Conservation (phyloP, 495 filamentous ascomycete genomes). For the Diplogelasinospora grovesii region DNA sequence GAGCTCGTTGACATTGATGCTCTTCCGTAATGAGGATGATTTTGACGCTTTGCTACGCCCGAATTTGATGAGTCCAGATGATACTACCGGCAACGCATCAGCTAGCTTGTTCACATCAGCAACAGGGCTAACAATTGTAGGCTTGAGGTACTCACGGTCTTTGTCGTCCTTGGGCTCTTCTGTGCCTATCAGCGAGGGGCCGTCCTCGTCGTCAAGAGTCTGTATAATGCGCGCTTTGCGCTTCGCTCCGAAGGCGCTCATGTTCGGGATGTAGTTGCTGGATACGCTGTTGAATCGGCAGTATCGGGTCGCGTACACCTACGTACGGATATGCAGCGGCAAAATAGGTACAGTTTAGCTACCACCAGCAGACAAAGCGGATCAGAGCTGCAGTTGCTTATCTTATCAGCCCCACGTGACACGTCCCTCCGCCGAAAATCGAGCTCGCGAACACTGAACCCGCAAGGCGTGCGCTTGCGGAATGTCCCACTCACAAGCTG, state of each 20-base stretch:
- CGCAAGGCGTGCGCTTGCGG: no score
- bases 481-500: no score
- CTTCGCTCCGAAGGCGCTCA: slow-evolving; percentile 58
- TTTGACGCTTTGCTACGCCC: slow-evolving; percentile 40
- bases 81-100: slow-evolving; percentile 29
- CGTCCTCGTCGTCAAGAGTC: slow-evolving; percentile 57
- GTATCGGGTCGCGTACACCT: no score
- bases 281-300: no score
- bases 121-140: slow-evolving; percentile 12
- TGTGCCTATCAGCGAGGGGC: slow-evolving; percentile 19
- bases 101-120: slow-evolving; percentile 31
- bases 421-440: slow-evolving; percentile 4
- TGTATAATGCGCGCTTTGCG: slow-evolving; percentile 71
- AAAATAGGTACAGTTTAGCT: no score
- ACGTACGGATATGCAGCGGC: no score
- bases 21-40: slow-evolving; percentile 44
- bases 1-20: slow-evolving; percentile 37
- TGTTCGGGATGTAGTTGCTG: no score
- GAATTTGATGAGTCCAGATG: slow-evolving; percentile 34
- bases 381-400: no score
- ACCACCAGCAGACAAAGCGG: no score
- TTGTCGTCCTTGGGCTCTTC: slow-evolving; percentile 28
- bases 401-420: slow-evolving; percentile 14
- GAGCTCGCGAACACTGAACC: no score
- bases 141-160: slow-evolving; percentile 23